A percentile compares a stretch with the other conserved stretches of the same genome.
These are phyloP conservation scores for Eimeria mitis DNA, from an alignment of 169 alveolate species.

Conservation along the genomic window DNA sequence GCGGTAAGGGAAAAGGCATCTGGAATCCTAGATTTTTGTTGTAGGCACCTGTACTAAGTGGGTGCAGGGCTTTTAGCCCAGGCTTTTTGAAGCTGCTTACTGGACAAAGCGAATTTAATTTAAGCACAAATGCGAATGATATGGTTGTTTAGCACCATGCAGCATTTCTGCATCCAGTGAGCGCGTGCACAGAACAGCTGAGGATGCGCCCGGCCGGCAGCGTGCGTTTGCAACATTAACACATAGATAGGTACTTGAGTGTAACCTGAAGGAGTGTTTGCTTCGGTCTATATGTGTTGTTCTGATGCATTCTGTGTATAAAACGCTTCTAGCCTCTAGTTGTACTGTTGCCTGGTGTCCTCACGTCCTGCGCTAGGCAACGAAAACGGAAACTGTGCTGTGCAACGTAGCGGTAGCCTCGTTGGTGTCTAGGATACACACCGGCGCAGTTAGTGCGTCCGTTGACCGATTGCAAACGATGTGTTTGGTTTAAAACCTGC, in stretches of 20 bases:
- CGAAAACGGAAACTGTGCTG: background rate
- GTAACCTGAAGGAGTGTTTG: background rate
- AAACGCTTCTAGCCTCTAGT: background rate
- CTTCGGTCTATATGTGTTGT: background rate
- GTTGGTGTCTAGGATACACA: background rate
- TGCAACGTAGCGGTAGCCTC: background rate
- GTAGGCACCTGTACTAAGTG: background rate
- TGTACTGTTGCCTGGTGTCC: no score
- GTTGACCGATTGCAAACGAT: background rate
- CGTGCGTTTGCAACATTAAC: background rate
- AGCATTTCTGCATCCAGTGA: background rate
- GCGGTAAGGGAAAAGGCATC: background rate
- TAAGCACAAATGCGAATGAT: background rate
- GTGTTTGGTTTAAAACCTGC: background rate
- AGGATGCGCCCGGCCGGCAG: background rate
- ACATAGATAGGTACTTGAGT: background rate
- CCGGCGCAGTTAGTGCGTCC: background rate
- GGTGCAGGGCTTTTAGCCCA: background rate
- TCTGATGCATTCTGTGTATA: background rate
- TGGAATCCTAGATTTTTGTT: background rate
- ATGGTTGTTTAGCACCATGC: background rate
- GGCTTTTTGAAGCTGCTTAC: background rate
- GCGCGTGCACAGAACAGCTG: background rate
- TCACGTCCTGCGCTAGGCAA: background rate
- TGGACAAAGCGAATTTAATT: background rate